Evolutionary conservation across 1,284 basidiomycete species (phyloP).

Genomic region (Volvariella volvacea): DNA sequence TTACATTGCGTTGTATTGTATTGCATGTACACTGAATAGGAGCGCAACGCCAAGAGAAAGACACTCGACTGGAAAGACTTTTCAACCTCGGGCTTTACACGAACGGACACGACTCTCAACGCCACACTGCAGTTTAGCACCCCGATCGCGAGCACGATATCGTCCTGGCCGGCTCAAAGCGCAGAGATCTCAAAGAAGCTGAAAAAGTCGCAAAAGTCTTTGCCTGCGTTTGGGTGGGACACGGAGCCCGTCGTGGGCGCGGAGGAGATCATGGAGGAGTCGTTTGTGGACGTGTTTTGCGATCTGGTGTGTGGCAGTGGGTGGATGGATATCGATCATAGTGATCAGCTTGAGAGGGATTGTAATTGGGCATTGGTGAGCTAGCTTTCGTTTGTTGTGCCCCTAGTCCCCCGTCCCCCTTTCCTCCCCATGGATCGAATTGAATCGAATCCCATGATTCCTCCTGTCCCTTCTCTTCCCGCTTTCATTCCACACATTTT

Average conservation of each 20-base stretch:
- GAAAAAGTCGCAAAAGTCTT: constrained; percentile 74
- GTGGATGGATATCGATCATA: constrained; percentile 71
- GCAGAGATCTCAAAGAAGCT: constrained; percentile 71
- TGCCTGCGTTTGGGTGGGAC: constrained; percentile 81
- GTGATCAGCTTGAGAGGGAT: constrained; percentile 72
- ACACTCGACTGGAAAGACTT: constrained; percentile 88
- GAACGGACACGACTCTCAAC: constrained; percentile 65
- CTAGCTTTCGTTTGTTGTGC: constrained; percentile 3
- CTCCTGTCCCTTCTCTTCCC: neutral
- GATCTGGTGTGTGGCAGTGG: constrained; percentile 78
- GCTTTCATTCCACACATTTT: neutral
- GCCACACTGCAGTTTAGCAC: constrained; percentile 78
- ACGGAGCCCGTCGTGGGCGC: constrained; percentile 69
- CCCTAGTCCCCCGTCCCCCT: too few species aligned
- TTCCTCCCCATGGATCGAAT: neutral
- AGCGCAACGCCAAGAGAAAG: constrained; percentile 62
- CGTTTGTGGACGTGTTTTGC: constrained; percentile 82
- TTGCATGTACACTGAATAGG: constrained; percentile 30
- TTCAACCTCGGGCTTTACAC: constrained; percentile 71
- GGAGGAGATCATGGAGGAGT: constrained; percentile 78
- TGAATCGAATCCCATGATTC: constrained; percentile 2
- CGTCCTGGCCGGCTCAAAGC: constrained; percentile 65
- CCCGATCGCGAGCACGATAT: constrained; percentile 59
- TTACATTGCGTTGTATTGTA: neutral
- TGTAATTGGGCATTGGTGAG: constrained; percentile 88